Conservation (phyloP, 2,329 filamentous ascomycete genomes). For the Fusarium circinatum region DNA sequence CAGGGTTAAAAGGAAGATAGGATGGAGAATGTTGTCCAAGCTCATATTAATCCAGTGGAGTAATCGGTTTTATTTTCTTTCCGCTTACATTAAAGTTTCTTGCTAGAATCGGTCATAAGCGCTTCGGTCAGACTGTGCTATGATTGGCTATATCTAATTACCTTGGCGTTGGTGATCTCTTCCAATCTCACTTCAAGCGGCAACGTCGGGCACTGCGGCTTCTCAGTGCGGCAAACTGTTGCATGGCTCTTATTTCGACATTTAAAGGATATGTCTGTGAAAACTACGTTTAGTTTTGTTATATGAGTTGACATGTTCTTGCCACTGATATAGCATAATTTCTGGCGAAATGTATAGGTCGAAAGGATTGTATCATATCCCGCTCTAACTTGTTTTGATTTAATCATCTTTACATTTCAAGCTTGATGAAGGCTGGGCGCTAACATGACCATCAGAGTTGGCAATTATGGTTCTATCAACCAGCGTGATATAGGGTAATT, state of each 20-base stretch:
- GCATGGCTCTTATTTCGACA: neutral
- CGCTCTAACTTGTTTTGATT: neutral
- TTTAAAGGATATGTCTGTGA: neutral
- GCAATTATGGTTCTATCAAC: neutral
- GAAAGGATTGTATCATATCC: neutral
- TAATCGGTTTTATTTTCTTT: neutral
- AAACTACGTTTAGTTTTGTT: neutral
- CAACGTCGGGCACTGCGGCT: neutral
- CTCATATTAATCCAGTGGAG: neutral
- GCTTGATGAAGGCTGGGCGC: neutral
- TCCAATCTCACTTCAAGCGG: neutral
- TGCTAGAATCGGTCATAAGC: neutral
- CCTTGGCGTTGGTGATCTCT: neutral
- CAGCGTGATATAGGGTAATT: neutral
- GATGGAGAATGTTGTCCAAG: constrained; percentile 2
- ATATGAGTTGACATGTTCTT: neutral
- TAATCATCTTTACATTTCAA: neutral
- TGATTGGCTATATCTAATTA: neutral
- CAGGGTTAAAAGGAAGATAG: constrained; percentile 3
- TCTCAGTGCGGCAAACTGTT: neutral
- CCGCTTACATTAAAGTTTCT: constrained; percentile 3
- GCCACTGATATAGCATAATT: neutral
- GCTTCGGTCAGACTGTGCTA: neutral
- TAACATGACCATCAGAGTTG: neutral
- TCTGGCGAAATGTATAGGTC: neutral